phyloP scores from a whole-genome alignment of 805 yeast genomes.

The Nakazawaea pomicola region DNA sequence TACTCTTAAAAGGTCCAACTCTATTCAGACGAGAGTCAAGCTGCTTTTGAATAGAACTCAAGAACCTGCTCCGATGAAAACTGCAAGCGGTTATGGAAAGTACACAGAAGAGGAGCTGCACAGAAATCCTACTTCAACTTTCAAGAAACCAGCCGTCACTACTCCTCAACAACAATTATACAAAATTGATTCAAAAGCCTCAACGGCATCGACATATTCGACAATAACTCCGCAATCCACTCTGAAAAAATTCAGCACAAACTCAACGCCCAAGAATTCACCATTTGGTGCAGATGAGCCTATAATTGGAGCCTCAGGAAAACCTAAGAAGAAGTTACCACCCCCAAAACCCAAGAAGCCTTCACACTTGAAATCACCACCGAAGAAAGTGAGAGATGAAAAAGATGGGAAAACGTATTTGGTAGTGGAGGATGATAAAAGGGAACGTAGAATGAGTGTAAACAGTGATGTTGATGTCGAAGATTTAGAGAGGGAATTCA shows the following conservation, averaged over 20 bases:
- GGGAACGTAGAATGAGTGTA: constrained; percentile 15
- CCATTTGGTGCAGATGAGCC: constrained; percentile 1
- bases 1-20: constrained; percentile 20
- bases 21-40: constrained; percentile 54
- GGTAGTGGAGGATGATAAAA: not conserved
- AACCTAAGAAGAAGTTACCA: constrained; percentile 26
- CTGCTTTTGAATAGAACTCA: constrained; percentile 36
- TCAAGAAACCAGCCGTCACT: constrained; percentile 4
- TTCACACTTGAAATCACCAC: constrained; percentile 37
- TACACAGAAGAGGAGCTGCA: constrained; percentile 41
- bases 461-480: constrained; percentile 39
- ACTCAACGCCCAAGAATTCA: constrained; percentile 14
- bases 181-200: constrained; percentile 4
- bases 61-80: constrained; percentile 45
- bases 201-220: constrained; percentile 9
- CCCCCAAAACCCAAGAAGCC: constrained; percentile 72
- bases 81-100: constrained; percentile 81
- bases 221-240: constrained; percentile 13
- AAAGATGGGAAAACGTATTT: not conserved
- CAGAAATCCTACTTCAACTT: not conserved
- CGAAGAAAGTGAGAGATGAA: constrained; percentile 9
- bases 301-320: constrained; percentile 6
- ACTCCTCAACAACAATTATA: constrained; percentile 4
- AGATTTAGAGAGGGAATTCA: constrained; percentile 52
- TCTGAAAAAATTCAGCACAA: constrained; percentile 12